Conservation (phyloP, 1,139 yeast species). For the Nakaseomyces delphensis region DNA sequence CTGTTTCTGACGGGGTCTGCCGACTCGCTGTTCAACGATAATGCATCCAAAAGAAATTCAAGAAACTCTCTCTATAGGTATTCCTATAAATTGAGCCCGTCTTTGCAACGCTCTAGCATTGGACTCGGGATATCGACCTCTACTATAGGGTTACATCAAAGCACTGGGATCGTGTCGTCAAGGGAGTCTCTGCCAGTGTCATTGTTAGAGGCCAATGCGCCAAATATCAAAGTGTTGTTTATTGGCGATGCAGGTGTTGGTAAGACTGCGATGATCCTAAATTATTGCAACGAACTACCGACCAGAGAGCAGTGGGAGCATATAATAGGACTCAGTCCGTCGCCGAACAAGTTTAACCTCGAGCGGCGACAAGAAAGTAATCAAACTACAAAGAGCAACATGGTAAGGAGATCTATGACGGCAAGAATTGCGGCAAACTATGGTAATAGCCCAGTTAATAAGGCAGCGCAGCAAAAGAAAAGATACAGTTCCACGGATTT, state of each 20-base stretch:
- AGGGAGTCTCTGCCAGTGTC: slow-evolving; percentile 6
- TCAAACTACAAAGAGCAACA: neutral
- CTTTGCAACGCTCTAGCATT: neutral
- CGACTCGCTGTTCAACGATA: neutral
- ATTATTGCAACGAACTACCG: slow-evolving; percentile 34
- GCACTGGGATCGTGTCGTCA: slow-evolving; percentile 22
- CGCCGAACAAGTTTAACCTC: neutral
- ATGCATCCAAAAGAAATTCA: slow-evolving; percentile 1
- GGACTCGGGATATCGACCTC: slow-evolving; percentile 38
- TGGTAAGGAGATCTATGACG: slow-evolving; percentile 1
- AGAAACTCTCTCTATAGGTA: slow-evolving; percentile 2
- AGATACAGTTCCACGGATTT: slow-evolving; percentile 30
- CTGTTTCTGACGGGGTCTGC: neutral
- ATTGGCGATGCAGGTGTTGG: slow-evolving; percentile 40
- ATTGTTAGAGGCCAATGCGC: slow-evolving; percentile 8
- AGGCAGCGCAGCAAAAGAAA: slow-evolving; percentile 23
- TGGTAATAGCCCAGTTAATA: slow-evolving; percentile 8
- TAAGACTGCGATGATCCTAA: slow-evolving; percentile 37
- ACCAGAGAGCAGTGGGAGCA: slow-evolving; percentile 20
- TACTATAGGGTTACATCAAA: slow-evolving; percentile 71
- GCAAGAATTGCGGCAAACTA: slow-evolving; percentile 7
- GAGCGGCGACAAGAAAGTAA: slow-evolving; percentile 1
- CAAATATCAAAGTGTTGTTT: slow-evolving; percentile 33
- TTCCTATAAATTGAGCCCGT: neutral
- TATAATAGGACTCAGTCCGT: slow-evolving; percentile 9